phyloP scores from a whole-genome alignment of 495 filamentous ascomycete genomes.

The Wilcoxina mikolae region DNA sequence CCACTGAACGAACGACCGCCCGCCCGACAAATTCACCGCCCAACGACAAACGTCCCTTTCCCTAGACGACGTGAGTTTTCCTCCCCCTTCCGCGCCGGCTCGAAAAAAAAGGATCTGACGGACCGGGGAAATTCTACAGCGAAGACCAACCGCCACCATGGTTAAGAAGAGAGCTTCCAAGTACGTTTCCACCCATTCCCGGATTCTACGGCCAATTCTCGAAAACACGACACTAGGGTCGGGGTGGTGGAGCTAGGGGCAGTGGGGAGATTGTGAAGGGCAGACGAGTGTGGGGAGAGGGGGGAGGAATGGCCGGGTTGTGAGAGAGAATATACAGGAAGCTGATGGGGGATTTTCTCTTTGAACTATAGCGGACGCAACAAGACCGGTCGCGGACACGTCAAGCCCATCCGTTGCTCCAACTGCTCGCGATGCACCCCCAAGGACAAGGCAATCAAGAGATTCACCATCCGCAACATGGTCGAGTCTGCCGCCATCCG shows the following conservation, averaged over 20 bases:
- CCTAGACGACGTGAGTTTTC: conserved; percentile 15
- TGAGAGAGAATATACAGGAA: conserved; percentile 26
- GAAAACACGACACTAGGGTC: neutral
- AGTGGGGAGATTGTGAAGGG: conserved; percentile 7
- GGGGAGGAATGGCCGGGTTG: conserved; percentile 1
- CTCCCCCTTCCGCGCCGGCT: neutral
- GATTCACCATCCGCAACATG: conserved; percentile 99
- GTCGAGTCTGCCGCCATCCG: conserved; percentile 98
- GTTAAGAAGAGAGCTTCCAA: conserved; percentile 99
- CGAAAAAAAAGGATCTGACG: conserved; percentile 16
- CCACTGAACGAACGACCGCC: neutral
- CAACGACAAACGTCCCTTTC: neutral
- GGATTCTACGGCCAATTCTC: conserved; percentile 2
- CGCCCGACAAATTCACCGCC: conserved; percentile 6
- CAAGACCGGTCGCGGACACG: conserved; percentile 99
- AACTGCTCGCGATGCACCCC: conserved; percentile 99
- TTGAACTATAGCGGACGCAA: conserved; percentile 72
- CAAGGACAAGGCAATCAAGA: conserved; percentile 99
- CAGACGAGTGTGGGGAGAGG: neutral
- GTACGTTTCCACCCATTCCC: conserved; percentile 36
- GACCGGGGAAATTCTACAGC: conserved; percentile 5
- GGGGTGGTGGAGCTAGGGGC: neutral
- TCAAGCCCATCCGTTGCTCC: conserved; percentile 98
- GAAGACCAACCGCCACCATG: conserved; percentile 59
- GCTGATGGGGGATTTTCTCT: conserved; percentile 17